Percentiles rank a stretch among this genome's conserved stretches.
These are phyloP conservation scores for Mortierella sp. DNA, from an alignment of 371 early-diverging fungal genomes.

Conservation along the genomic window DNA sequence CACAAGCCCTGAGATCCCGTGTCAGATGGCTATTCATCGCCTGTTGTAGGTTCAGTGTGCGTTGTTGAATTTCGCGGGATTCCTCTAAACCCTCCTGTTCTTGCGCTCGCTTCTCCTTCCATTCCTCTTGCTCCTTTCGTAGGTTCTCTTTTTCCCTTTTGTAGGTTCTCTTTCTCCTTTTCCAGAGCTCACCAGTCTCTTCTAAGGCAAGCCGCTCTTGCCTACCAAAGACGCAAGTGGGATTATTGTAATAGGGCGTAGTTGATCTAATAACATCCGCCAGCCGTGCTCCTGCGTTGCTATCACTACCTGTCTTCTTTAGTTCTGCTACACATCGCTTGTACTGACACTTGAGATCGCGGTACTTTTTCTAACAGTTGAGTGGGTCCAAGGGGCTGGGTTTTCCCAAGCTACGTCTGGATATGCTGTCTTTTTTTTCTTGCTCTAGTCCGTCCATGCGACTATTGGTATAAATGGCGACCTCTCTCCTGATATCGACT, in stretches of 20 bases:
- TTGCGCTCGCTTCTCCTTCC: constrained; percentile 2
- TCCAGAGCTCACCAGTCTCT: constrained; percentile 48
- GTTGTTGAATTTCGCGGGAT: neutral
- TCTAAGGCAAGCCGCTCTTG: constrained; percentile 37
- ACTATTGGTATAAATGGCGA: neutral
- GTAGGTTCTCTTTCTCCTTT: constrained; percentile 45
- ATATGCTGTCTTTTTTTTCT: neutral
- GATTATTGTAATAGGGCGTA: neutral
- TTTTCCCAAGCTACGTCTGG: neutral
- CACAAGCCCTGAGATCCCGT: neutral
- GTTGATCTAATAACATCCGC: neutral
- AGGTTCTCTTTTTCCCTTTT: constrained; percentile 11
- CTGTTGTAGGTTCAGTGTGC: neutral
- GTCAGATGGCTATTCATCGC: neutral
- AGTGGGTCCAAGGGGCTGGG: neutral
- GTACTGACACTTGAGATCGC: constrained; percentile 1
- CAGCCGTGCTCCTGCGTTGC: neutral
- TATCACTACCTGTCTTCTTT: neutral
- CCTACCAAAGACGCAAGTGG: neutral
- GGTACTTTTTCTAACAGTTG: neutral
- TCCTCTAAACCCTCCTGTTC: neutral
- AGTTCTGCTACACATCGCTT: neutral
- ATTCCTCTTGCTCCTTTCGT: neutral
- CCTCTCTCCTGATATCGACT: constrained; percentile 1
- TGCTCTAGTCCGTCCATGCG: constrained; percentile 3